Evolutionary conservation across 257 asterid genomes (phyloP).

Genomic region (Forsythia suspensa): DNA sequence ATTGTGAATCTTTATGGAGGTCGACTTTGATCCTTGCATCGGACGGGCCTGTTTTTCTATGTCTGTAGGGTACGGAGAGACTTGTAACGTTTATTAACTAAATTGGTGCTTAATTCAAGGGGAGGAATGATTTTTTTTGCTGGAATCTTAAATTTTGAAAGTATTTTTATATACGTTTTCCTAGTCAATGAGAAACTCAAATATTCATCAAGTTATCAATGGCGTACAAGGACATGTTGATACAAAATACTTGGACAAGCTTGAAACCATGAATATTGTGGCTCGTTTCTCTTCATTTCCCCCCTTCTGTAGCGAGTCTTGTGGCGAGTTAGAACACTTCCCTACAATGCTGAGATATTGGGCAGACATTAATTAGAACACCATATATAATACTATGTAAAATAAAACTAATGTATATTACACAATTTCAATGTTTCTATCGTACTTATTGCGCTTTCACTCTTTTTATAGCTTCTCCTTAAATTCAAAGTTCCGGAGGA

Average conservation of each 20-base stretch:
- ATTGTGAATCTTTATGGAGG: not conserved
- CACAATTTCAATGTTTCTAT: conserved; percentile 4
- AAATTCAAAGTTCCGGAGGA: conserved; percentile 94
- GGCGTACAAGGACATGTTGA: not conserved
- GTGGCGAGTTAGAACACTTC: not conserved
- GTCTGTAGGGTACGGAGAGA: not conserved
- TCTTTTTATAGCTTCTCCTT: conserved; percentile 75
- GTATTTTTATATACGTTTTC: not conserved
- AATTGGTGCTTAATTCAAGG: not conserved
- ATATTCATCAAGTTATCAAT: not conserved
- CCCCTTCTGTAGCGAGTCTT: not conserved
- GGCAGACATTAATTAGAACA: not conserved
- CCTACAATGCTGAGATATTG: not conserved
- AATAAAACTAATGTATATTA: not conserved
- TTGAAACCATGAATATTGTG: not conserved
- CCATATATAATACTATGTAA: not conserved
- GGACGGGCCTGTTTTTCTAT: not conserved
- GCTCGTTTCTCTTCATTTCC: not conserved
- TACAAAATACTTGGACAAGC: not conserved
- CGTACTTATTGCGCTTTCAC: conserved; percentile 19
- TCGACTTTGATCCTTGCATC: not conserved
- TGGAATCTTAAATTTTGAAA: not conserved
- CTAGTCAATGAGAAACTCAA: not conserved
- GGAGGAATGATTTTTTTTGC: not conserved
- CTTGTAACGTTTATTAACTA: not conserved